Evolutionary conservation across 768 basidiomycete genomes (phyloP), one percentile per base, ranked within the genome.

Genomic region (Lactarius deliciosus): DNA sequence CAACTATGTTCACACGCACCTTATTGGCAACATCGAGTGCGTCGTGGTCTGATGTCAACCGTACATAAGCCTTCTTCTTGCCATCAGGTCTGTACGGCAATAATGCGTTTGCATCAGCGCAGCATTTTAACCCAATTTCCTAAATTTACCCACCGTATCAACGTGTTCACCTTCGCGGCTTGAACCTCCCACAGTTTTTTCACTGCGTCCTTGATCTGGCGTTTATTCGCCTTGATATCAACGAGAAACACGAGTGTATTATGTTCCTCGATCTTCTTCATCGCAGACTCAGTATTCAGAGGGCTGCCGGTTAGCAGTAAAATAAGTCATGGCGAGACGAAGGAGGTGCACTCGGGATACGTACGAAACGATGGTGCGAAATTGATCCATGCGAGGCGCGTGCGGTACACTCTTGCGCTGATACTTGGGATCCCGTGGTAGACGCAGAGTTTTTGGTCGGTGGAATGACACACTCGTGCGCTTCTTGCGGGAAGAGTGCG

Each of bases 201-300:
- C 73, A 99, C 95, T 2, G 97, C 97, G 74, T 98, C 94, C 87
- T 95, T 96, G 83, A 98, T 98, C 80, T 99, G 94, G 57, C 94
- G 88, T 86, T 99, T 99, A 88, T 97, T 99, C 72, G 94, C 82
- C 77, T 87, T 89, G 78, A 98, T 75, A 79, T 98, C 96, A 61
- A 97, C 95, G 68, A 98, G 89, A 84, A 98, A 99, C 67, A 99
- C 97, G 65, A 98, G 86, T 38, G 97, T 99, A 81, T 99, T 98
- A 85, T 98, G 89, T 79, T 98, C 96, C 85, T 99, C 96, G 65
- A 99, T 99, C 87, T 99, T 97, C 87, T 98, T 96, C 96, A 98
- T 98, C 69, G 96, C 96, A 15, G 87, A 90, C 79, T 98, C 96
- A 18, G 94, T 96, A 87, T 94, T 96, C 78, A 94, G 77, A 20